These are phyloP conservation scores for Coemansia sp. DNA, from an alignment of 192 early-diverging fungal genomes.

Conservation along the genomic window DNA sequence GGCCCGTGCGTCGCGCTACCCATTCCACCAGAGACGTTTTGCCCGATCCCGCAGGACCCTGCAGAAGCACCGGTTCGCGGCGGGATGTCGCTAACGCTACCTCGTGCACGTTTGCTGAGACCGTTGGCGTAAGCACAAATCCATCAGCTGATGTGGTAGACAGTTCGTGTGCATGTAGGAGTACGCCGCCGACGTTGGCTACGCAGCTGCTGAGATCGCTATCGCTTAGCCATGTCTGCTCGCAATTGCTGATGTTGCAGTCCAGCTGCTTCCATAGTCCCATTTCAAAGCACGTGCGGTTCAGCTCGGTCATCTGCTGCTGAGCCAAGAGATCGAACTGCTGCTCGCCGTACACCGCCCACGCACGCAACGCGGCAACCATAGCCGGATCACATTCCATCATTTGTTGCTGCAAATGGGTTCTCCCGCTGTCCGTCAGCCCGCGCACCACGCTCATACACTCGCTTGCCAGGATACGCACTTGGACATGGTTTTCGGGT, in stretches of 20 bases:
- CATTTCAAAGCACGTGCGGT: constrained; percentile 3
- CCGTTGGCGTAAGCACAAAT: constrained; percentile 80
- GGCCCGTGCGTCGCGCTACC: constrained; percentile 74
- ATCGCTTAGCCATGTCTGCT: constrained; percentile 29
- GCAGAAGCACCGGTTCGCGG: constrained; percentile 82
- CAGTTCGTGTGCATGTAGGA: constrained; percentile 39
- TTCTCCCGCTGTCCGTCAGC: constrained; percentile 27
- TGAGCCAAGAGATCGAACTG: constrained; percentile 13
- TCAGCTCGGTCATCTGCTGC: constrained; percentile 12
- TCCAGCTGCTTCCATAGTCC: constrained; percentile 16
- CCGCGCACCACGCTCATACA: constrained; percentile 25
- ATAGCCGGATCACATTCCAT: not conserved
- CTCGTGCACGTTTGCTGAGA: constrained; percentile 71
- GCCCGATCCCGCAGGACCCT: constrained; percentile 82
- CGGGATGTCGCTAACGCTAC: constrained; percentile 87
- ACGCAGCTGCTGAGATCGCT: constrained; percentile 27
- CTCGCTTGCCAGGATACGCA: constrained; percentile 42
- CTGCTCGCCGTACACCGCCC: constrained; percentile 33
- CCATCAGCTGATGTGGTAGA: constrained; percentile 10
- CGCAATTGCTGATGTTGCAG: not conserved
- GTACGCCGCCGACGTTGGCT: constrained; percentile 47
- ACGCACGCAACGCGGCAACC: constrained; percentile 21
- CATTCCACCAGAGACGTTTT: constrained; percentile 93
- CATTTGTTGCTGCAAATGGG: constrained; percentile 7
- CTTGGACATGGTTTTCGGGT: not conserved